Conservation (phyloP, 1,139 yeast genomes). For the Pichia inconspicua region DNA sequence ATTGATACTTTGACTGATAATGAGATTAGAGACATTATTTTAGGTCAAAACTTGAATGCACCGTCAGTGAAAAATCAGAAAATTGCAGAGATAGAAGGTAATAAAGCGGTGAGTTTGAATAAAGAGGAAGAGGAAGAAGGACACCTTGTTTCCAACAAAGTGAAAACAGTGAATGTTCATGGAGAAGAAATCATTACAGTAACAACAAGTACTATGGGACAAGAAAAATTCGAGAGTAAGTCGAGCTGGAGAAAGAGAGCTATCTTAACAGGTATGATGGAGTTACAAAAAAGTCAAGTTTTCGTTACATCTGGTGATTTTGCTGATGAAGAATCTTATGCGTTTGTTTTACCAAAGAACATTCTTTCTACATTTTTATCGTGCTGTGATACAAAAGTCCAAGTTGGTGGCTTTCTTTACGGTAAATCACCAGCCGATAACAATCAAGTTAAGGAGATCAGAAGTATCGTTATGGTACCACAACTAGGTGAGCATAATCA, state of each 20-base stretch:
- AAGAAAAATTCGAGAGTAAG: conserved; percentile 71
- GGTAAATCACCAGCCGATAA: conserved; percentile 73
- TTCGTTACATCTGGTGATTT: conserved; percentile 58
- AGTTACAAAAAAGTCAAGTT: conserved; percentile 68
- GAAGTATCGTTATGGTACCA: conserved; percentile 72
- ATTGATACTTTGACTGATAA: conserved; percentile 84
- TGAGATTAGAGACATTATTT: conserved; percentile 85
- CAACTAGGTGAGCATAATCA: conserved; percentile 71
- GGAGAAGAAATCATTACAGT: conserved; percentile 95
- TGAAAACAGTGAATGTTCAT: conserved; percentile 82
- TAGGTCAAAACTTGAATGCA: conserved; percentile 90
- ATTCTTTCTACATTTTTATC: conserved; percentile 69
- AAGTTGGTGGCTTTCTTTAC: conserved; percentile 73
- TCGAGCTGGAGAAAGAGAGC: conserved; percentile 92
- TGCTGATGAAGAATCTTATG: conserved; percentile 49
- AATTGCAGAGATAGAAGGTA: conserved; percentile 68
- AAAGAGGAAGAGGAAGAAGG: conserved; percentile 21
- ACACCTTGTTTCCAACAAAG: conserved; percentile 64
- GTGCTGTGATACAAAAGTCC: conserved; percentile 74
- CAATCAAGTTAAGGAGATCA: conserved; percentile 66
- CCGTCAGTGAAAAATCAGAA: conserved; percentile 78
- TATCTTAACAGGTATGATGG: conserved; percentile 65
- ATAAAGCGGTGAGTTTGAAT: conserved; percentile 20
- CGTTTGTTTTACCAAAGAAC: conserved; percentile 78
- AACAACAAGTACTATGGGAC: conserved; percentile 85